These are phyloP conservation scores for Aspergillus heteromorphus DNA, from an alignment of 495 filamentous ascomycete species.

Conservation along the genomic window DNA sequence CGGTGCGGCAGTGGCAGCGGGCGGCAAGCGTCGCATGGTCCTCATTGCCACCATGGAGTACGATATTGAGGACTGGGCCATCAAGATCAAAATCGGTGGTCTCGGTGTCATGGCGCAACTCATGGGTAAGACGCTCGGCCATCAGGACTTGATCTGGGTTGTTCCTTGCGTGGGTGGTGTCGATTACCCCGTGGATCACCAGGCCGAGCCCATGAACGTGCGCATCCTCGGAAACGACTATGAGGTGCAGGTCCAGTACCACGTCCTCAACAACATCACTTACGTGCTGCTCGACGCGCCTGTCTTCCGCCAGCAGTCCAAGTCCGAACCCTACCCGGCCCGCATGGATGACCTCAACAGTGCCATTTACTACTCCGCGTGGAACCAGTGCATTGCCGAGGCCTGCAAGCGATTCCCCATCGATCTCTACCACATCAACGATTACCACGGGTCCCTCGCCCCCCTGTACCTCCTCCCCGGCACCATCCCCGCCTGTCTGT, in stretches of 20 bases:
- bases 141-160: constrained; percentile 68
- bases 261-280: constrained; percentile 60
- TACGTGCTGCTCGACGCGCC: constrained; percentile 66
- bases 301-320: constrained; percentile 63
- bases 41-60: constrained; percentile 70
- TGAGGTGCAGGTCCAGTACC: constrained; percentile 61
- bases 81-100: constrained; percentile 70
- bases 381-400: constrained; percentile 66
- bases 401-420: constrained; percentile 54
- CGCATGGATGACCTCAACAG: constrained; percentile 70
- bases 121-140: constrained; percentile 62
- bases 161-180: constrained; percentile 65
- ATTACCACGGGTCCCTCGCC: constrained; percentile 70
- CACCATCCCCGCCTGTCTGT: constrained; percentile 42
- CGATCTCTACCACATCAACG: constrained; percentile 75
- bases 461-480: constrained; percentile 64
- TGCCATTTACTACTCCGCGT: constrained; percentile 67
- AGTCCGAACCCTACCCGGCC: constrained; percentile 60
- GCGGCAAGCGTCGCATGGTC: constrained; percentile 47
- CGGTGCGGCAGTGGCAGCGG: constrained; percentile 26
- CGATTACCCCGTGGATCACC: constrained; percentile 56
- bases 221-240: constrained; percentile 58
- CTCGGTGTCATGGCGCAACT: constrained; percentile 65
- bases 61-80: constrained; percentile 64
- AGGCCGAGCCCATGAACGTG: constrained; percentile 57